Evolutionary conservation across 768 basidiomycete species (phyloP), one percentile per base, ranked within the genome.

Genomic region (Myochromella boudieri): DNA sequence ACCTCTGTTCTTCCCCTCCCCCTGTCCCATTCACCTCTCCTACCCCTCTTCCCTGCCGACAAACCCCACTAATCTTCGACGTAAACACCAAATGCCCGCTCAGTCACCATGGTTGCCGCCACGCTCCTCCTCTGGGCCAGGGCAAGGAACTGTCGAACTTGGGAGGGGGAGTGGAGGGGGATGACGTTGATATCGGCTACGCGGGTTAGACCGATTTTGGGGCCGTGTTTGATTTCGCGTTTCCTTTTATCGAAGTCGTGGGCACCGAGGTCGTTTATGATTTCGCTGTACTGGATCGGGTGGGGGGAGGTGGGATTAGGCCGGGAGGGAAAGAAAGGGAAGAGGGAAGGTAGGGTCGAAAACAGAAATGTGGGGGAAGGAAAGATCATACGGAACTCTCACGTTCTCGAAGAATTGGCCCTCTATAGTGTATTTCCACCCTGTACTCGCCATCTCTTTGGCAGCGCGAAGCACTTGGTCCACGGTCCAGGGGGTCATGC

Each of bases 331-430:
- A 47, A 41, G 28, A 22, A 6, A 6, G 42, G 34, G 25, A 9
- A 15, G 21, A 18, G 34, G 9, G 39, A 20, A 15, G 2, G 11
- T 26, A 1, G 72, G n/a, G n/a, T n/a, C n/a, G n/a, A n/a, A n/a
- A n/a, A n/a, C n/a, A n/a, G n/a, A n/a, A n/a, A n/a, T n/a, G n/a
- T n/a, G n/a, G n/a, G n/a, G n/a, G n/a, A n/a, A n/a, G n/a, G n/a
- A n/a, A n/a, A n/a, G n/a, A n/a, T n/a, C n/a, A n/a, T n/a, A n/a
- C n/a, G n/a, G n/a, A n/a, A n/a, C n/a, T n/a, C 83, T 55, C 52
- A 95, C 94, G 38, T 95, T 95, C 66, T 97, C 94, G 42, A 95
- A 77, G 69, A 94, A 95, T 59, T 95, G 91, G n/a, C 94, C 94
- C 59, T 95, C 91, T 75, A 95, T 82, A 37, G 68, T 83, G 59